phyloP scores from a whole-genome alignment of 2,329 filamentous ascomycete genomes.

The Pochonia chlamydosporia region DNA sequence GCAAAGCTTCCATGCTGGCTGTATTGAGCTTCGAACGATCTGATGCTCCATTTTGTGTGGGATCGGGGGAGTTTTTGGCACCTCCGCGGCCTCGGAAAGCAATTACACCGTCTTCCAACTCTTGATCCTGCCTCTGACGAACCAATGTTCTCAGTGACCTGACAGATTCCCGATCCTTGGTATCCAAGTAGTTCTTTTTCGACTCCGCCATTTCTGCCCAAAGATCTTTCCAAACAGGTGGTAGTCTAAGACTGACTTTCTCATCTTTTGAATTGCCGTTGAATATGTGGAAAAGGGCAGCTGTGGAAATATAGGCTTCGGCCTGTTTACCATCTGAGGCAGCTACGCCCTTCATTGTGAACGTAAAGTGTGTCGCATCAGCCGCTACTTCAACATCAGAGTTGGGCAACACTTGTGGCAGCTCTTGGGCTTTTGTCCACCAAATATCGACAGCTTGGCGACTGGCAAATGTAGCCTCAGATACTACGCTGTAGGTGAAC shows the following conservation, averaged over 20 bases:
- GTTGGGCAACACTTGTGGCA: constrained; percentile 26
- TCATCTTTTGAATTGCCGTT: constrained; percentile 75
- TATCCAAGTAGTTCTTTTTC: constrained; percentile 65
- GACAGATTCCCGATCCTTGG: constrained; percentile 62
- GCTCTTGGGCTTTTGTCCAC: constrained; percentile 72
- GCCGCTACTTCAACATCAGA: constrained; percentile 38
- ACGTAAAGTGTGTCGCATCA: constrained; percentile 49
- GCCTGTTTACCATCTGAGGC: constrained; percentile 75
- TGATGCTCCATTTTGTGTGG: constrained; percentile 39
- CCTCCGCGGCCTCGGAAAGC: constrained; percentile 62
- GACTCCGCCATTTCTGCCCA: constrained; percentile 72
- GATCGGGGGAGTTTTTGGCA: constrained; percentile 40
- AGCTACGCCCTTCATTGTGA: constrained; percentile 70
- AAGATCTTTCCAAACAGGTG: constrained; percentile 75
- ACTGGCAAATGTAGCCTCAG: constrained; percentile 67
- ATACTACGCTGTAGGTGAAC: constrained; percentile 63
- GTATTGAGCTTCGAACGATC: constrained; percentile 36
- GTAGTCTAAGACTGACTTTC: constrained; percentile 73
- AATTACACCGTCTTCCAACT: constrained; percentile 68
- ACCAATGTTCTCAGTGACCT: constrained; percentile 65
- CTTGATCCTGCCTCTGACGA: constrained; percentile 61
- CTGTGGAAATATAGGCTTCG: constrained; percentile 78
- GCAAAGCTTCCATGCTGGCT: constrained; percentile 42
- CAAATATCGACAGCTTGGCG: constrained; percentile 67
- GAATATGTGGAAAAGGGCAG: constrained; percentile 76